Base-by-base conservation (phyloP, 208 protist genomes). In the Trypanosoma theileri region DNA sequence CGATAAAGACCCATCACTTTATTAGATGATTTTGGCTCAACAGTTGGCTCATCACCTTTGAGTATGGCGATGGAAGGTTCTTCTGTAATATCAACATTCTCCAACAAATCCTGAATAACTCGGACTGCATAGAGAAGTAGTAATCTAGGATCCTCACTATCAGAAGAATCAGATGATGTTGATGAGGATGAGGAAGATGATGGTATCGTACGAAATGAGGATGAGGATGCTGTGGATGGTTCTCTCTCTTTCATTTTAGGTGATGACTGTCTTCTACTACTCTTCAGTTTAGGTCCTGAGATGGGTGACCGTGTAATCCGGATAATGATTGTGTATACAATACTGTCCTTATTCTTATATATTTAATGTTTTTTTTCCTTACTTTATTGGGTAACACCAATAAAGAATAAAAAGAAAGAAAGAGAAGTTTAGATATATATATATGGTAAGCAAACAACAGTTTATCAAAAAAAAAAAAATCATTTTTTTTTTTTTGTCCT, bases 1-100 rank as follows among this genome's bases (percentile, higher is more conserved):
- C 87, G 76, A 66, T 90, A 90, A 46, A 79, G 40, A 12, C 87
- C 84, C 71, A 86, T 81, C 52, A 88, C 65, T 62, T 77, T 63
- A 48, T 79, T 68, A 65, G 90, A 93, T 41, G 64, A 50, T 14
- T 53, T 57, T 0, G 75, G 70, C 73, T 92, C 86, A 12, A 80
- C 59, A 0, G 53, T 78, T 19, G 68, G 79, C 22, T 61, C 60
- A 13, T 89, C 58, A 51, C 77, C 77, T 13, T 19, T 55, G 10
- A 48, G 44, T 48, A 48, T n/a, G 1, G 28, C 28, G 28, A 35
- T 8, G 28, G 31, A n/a, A 12, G 74, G 72, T 71, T 89, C 86
- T 17, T 80, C 56, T 0, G 50, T 75, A 14, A 65, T 77, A 21
- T 61, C 60, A 10, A 92, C 61, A 51, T 79, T 77, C 10, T 24